Evolutionary conservation across 805 yeast genomes (phyloP).

Genomic region (Suhomyces emberorum): DNA sequence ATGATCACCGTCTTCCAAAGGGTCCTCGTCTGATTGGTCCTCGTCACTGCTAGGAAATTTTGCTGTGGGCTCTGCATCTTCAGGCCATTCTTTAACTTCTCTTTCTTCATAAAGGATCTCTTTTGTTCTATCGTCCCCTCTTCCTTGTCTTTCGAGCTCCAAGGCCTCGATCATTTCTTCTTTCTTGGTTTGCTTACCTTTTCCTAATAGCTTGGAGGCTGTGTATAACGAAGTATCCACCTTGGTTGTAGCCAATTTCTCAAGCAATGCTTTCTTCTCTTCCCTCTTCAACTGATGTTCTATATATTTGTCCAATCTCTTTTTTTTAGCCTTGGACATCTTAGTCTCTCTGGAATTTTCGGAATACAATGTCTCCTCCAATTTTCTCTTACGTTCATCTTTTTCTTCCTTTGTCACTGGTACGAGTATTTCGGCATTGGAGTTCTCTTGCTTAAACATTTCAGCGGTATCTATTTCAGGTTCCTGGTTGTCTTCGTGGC

Average conservation of each 20-base stretch:
- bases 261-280: constrained; percentile 74
- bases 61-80: constrained; percentile 12
- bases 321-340: constrained; percentile 64
- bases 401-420: constrained; percentile 67
- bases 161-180: constrained; percentile 76
- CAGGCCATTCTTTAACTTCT: constrained; percentile 57
- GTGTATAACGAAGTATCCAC: constrained; percentile 69
- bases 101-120: constrained; percentile 70
- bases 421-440: constrained; percentile 59
- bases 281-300: constrained; percentile 87
- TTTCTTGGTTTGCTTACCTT: constrained; percentile 62
- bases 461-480: constrained; percentile 4
- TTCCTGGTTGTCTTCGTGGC: constrained; percentile 36
- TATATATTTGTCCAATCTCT: constrained; percentile 85
- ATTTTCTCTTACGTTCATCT: constrained; percentile 58
- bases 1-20: constrained; percentile 13
- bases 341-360: constrained; percentile 62
- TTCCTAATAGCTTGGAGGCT: constrained; percentile 76
- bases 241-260: constrained; percentile 63
- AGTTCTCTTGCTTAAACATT: constrained; percentile 28
- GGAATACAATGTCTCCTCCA: constrained; percentile 54
- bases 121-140: constrained; percentile 57
- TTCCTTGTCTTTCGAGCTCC: constrained; percentile 67
- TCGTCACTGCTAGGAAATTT: constrained; percentile 5
- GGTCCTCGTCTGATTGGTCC: constrained; percentile 13